Evolutionary conservation across 495 filamentous ascomycete genomes (phyloP).

Genomic region (Aspergillus wentii): DNA sequence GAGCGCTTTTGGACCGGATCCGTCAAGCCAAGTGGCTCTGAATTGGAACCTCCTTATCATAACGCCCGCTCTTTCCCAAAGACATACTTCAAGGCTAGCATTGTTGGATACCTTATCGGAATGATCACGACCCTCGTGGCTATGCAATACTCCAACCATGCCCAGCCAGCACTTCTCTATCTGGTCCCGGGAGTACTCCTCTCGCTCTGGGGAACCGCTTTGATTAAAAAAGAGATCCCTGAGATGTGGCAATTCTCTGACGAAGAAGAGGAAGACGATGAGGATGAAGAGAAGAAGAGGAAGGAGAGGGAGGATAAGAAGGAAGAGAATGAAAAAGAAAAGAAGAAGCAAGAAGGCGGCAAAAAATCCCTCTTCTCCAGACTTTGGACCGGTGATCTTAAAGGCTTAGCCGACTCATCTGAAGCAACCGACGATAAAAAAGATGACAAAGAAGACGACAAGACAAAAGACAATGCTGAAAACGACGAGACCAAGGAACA

Average conservation of each 20-base stretch:
- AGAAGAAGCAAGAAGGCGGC: neutral
- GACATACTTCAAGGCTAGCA: slow-evolving; percentile 76
- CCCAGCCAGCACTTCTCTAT: slow-evolving; percentile 89
- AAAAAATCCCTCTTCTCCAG: slow-evolving; percentile 17
- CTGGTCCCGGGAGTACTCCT: slow-evolving; percentile 82
- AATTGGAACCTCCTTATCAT: slow-evolving; percentile 35
- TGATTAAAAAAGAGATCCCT: slow-evolving; percentile 60
- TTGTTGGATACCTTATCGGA: slow-evolving; percentile 73
- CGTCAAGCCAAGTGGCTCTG: slow-evolving; percentile 17
- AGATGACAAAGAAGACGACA: slow-evolving; percentile 8
- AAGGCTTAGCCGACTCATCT: too few species aligned
- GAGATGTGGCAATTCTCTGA: slow-evolving; percentile 83
- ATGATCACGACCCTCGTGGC: slow-evolving; percentile 75
- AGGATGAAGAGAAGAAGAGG: slow-evolving; percentile 17
- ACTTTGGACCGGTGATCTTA: neutral
- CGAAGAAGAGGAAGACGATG: slow-evolving; percentile 35
- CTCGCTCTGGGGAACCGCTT: slow-evolving; percentile 75
- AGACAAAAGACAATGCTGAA: slow-evolving; percentile 7
- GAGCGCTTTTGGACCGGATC: slow-evolving; percentile 74
- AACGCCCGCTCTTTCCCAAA: slow-evolving; percentile 63
- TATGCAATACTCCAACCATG: slow-evolving; percentile 73
- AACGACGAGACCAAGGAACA: slow-evolving; percentile 8
- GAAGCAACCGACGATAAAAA: slow-evolving; percentile 4
- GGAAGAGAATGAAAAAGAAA: slow-evolving; percentile 13
- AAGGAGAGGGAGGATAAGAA: slow-evolving; percentile 20